Evolutionary conservation across 208 protist species (phyloP), one percentile per base, ranked within the genome.

Genomic region (Balamuthia mandrillaris): DNA sequence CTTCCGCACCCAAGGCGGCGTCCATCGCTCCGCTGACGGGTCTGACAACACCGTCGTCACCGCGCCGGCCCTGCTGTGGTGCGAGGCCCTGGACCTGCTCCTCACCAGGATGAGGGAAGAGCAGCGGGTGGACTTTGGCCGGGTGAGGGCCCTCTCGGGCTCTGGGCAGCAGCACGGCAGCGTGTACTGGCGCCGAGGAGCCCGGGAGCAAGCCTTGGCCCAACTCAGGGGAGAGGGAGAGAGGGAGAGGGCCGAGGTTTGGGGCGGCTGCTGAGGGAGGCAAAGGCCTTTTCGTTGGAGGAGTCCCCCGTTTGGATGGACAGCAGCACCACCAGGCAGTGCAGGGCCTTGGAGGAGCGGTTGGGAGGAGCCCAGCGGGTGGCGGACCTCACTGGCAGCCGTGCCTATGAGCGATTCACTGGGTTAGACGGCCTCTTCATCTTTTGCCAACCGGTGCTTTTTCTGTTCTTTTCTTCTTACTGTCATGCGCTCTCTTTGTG

Each of bases 301-400:
- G 79, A 92, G 39, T 89, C 79, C 56, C 90, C 90, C 3, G 87
- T 93, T 42, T 93, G 90, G 90, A 93, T 93, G 90, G 90, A 93
- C 70, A 82, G 77, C 21, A 87, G 70, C 27, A 93, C 89, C 24
- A 85, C 45, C 16, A 12, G 52, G n/a, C 31, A 91, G 54, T 93
- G 90, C 63, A 10, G 66, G 10, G 14, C 60, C 51, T 72, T 93
- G 18, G 90, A 93, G 68, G 33, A 61, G 39, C 33, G 44, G 1
- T 3, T 92, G 63, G 89, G 90, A 29, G 77, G 79, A n/a, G n/a
- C 85, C n/a, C 27, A 87, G 77, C 1, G 51, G 24, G 56, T 92
- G 37, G 75, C 87, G 21, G 39, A 54, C 31, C 31, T 86, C 35
- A 86, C 82, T 9, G 82, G 79, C 29, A 56, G 56, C 60, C 49